Evolutionary conservation across 805 yeast genomes (phyloP), one percentile per base, ranked within the genome.

Genomic region (Wickerhamiella azymoides): DNA sequence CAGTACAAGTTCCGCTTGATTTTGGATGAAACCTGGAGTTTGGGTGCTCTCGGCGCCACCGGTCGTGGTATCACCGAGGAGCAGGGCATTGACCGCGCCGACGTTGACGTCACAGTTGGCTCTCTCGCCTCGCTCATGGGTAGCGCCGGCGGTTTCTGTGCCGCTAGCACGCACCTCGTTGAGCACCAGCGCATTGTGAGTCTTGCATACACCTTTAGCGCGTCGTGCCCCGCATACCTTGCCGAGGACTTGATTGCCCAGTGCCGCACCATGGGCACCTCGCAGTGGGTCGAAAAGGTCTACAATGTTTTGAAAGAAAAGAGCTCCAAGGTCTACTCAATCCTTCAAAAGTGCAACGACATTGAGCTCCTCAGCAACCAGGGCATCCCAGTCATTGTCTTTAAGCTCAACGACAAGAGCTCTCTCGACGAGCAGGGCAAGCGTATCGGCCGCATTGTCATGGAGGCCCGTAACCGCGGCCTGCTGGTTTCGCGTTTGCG

Each of bases 181-280:
- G 79, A 79, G 54, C 95, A 89, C 66, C 98, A 92, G 70, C 77
- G 94, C 61, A 80, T 92, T 56, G 81, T 85, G 19, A 84, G 94
- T 11, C 71, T 72, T 52, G 96, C 95, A 2, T 92, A 85, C 60
- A 92, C 92, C 50, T 92, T 84, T 62, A 82, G 94, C 57, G 98
- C 98, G 7, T 75, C 96, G 1, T 73, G 89, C 60, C 97, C 98
- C 10, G 93, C 96, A 19, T 89, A 82, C 63, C 74, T 85, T 37
- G 94, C 94, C 6, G 53, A 51, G 13, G 51, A 50, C 43, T 52
- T 66, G 11, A 36, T 57, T 7, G 50, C 39, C 9, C 53, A 56
- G 17, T 46, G 56, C 19, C 48, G 52, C 36, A 27, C 45, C 32
- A 47, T 58, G n/a, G 59, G 61, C 10, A 67, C 71, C n/a, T 52